Percentiles rank a stretch among this genome's conserved stretches.
These are phyloP conservation scores for Nicotiana tabacum DNA, from an alignment of 257 asterid species.

Conservation along the genomic window DNA sequence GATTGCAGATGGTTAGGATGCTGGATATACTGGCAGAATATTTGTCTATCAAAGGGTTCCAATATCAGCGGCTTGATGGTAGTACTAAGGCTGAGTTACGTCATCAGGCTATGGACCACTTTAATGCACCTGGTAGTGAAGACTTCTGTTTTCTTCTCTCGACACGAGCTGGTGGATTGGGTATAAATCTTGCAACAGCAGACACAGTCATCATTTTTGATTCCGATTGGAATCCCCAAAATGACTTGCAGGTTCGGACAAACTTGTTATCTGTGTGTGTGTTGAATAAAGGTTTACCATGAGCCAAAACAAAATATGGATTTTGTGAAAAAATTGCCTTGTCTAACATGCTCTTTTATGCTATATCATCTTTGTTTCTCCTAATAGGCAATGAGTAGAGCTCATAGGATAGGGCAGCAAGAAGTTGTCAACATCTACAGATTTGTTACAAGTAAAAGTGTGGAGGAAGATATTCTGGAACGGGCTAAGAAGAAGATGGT, in stretches of 20 bases:
- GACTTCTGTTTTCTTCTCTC: conserved; percentile 99
- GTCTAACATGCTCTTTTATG: conserved; percentile 6
- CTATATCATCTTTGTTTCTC: conserved; percentile 7
- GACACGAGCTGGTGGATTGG: conserved; percentile 99
- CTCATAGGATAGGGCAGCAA: conserved; percentile 99
- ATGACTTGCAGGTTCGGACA: conserved; percentile 83
- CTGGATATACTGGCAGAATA: conserved; percentile 94
- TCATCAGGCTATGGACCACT: conserved; percentile 99
- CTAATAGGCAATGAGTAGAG: conserved; percentile 96
- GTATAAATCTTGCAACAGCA: conserved; percentile 98
- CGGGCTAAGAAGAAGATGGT: conserved; percentile 99
- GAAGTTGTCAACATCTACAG: conserved; percentile 96
- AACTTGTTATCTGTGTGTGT: not conserved
- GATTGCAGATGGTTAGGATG: conserved; percentile 94
- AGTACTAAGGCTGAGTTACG: conserved; percentile 97
- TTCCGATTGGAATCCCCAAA: conserved; percentile 99
- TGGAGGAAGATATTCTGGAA: conserved; percentile 98
- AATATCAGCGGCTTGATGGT: conserved; percentile 96
- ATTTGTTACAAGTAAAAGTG: conserved; percentile 98
- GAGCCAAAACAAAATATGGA: not conserved
- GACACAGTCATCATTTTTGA: conserved; percentile 99
- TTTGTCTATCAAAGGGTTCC: conserved; percentile 87
- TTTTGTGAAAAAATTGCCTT: conserved; percentile 3
- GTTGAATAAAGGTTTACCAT: not conserved
- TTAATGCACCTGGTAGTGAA: conserved; percentile 95